Percentiles rank a stretch among this genome's conserved stretches.
phyloP scores from a whole-genome alignment of 306 rosid species.

The Arachis hypogaea region DNA sequence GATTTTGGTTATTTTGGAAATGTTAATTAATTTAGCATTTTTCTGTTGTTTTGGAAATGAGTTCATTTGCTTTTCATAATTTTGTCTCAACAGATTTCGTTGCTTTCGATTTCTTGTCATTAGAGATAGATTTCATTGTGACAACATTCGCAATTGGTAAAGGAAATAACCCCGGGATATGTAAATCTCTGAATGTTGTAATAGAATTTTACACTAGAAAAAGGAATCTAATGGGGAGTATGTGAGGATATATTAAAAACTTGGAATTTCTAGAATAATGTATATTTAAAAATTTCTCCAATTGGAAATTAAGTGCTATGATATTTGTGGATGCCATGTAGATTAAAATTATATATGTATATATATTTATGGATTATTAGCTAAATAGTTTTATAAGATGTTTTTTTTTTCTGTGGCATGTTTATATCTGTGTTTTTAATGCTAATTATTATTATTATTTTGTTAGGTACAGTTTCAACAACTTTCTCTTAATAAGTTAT shows the following conservation, averaged over 20 bases:
- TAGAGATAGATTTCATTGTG: not conserved
- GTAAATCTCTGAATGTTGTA: not conserved
- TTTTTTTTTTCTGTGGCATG: constrained; percentile 4
- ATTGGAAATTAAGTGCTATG: constrained; percentile 1
- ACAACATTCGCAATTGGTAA: not conserved
- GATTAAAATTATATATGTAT: not conserved
- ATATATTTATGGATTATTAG: constrained; percentile 5
- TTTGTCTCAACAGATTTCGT: constrained; percentile 10
- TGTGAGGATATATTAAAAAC: not conserved
- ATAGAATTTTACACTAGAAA: not conserved
- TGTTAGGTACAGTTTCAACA: constrained; percentile 31
- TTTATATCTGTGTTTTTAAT: constrained; percentile 12
- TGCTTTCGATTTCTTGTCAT: constrained; percentile 13
- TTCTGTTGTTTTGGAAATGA: not conserved
- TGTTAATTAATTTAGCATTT: constrained; percentile 16
- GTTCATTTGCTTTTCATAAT: constrained; percentile 13
- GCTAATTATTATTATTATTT: not conserved
- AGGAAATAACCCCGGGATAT: constrained; percentile 4
- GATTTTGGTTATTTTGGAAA: not conserved
- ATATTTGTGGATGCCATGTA: constrained; percentile 1
- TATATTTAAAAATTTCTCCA: constrained; percentile 15
- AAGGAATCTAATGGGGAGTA: constrained; percentile 13
- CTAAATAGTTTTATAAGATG: constrained; percentile 3
- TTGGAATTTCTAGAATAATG: constrained; percentile 10
- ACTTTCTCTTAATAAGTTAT: constrained; percentile 29